These are phyloP conservation scores for Protea cynaroides DNA, from an alignment of 164 flowering plant genomes.

Conservation along the genomic window DNA sequence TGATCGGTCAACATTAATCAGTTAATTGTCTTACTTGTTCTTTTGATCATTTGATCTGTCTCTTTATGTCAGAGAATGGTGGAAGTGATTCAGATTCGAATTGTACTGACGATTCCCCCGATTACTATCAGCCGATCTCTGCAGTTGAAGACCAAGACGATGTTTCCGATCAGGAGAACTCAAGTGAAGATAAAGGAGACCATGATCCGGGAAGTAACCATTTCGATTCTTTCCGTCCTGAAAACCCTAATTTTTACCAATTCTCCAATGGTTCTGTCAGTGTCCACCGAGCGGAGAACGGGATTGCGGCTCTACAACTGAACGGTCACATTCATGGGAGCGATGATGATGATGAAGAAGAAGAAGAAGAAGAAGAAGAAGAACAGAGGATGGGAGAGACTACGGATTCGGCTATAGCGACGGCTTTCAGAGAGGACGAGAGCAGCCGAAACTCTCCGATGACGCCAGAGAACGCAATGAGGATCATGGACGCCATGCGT, in stretches of 20 bases:
- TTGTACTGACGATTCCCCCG: conserved; percentile 31
- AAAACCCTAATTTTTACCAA: conserved; percentile 8
- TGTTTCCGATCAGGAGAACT: conserved; percentile 15
- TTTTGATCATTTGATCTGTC: neutral
- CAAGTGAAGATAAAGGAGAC: conserved; percentile 9
- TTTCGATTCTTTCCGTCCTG: neutral
- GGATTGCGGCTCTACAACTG: conserved; percentile 16
- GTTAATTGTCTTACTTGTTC: too few relatives aligned
- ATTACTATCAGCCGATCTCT: conserved; percentile 61
- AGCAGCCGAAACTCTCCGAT: conserved; percentile 62
- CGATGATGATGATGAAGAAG: conserved; percentile 23
- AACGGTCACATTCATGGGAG: conserved; percentile 6
- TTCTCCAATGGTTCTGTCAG: conserved; percentile 7
- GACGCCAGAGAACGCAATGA: conserved; percentile 45
- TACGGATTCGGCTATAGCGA: conserved; percentile 33
- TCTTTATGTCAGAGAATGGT: conserved; percentile 22
- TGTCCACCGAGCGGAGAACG: conserved; percentile 2
- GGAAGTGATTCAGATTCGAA: conserved; percentile 53
- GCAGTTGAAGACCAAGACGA: conserved; percentile 28
- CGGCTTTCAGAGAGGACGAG: conserved; percentile 74
- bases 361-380: conserved; percentile 30
- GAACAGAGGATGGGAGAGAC: conserved; percentile 35
- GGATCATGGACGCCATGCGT: conserved; percentile 81
- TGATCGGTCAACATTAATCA: too few relatives aligned
- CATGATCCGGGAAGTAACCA: conserved; percentile 1